Percentiles rank a stretch among this genome's conserved stretches.
Evolutionary conservation across 2,329 filamentous ascomycete genomes (phyloP).

Genomic region (Massarina eburnea): DNA sequence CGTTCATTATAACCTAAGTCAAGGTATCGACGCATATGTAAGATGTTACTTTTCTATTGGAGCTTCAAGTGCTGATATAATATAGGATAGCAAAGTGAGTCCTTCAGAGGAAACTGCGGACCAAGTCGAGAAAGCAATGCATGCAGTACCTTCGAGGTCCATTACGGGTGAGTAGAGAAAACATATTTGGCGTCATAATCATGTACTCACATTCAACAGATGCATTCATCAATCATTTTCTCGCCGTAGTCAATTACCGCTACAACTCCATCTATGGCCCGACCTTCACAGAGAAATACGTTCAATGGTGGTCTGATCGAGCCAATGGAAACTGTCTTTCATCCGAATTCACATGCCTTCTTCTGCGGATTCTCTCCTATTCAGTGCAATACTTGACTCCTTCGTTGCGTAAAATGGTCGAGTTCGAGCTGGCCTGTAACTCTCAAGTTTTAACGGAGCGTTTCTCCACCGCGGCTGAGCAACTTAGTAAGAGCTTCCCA

Average conservation of each 20-base stretch:
- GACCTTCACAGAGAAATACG: conserved; percentile 49
- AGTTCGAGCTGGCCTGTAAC: conserved; percentile 48
- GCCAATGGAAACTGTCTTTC: conserved; percentile 37
- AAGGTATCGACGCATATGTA: conserved; percentile 17
- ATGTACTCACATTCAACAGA: conserved; percentile 44
- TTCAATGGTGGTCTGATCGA: conserved; percentile 49
- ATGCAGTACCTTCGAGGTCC: conserved; percentile 34
- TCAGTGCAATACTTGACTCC: conserved; percentile 48
- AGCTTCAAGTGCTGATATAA: background rate
- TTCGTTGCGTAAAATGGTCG: conserved; percentile 44
- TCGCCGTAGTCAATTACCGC: conserved; percentile 49
- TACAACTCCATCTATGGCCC: conserved; percentile 52
- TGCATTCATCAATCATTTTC: conserved; percentile 50
- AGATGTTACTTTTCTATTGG: background rate
- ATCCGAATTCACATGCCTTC: conserved; percentile 51
- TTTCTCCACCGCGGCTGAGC: conserved; percentile 47
- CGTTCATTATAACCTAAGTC: conserved; percentile 32
- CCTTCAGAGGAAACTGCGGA: conserved; percentile 17
- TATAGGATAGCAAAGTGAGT: background rate
- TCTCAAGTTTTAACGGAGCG: conserved; percentile 44
- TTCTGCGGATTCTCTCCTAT: conserved; percentile 51
- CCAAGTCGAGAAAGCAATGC: conserved; percentile 36
- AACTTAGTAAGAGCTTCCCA: conserved; percentile 46
- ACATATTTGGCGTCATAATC: background rate
- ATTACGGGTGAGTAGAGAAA: conserved; percentile 25